A percentile compares a stretch with the other conserved stretches of the same genome.
phyloP scores from a whole-genome alignment of 495 filamentous ascomycete genomes.

The Lasiosphaeria miniovina region DNA sequence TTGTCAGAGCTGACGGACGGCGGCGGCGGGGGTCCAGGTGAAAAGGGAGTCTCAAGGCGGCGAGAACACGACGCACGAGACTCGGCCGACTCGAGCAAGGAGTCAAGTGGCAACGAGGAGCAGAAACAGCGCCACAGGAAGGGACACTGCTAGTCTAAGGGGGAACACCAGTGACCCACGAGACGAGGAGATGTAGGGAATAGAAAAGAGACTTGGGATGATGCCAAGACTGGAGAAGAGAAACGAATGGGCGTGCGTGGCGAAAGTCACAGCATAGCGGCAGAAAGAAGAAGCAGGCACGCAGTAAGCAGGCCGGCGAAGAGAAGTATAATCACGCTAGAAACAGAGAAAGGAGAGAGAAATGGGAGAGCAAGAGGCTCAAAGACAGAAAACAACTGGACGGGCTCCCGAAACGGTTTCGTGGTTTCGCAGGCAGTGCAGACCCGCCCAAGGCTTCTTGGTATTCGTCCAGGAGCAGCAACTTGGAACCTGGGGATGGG shows the following conservation, averaged over 20 bases:
- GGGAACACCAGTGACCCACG: neutral
- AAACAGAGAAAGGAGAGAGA: neutral
- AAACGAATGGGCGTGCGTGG: slow-evolving; percentile 10
- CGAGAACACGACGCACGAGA: no score
- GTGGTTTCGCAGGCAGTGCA: neutral
- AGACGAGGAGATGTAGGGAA: slow-evolving; percentile 3
- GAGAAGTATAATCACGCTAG: neutral
- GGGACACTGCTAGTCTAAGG: slow-evolving; percentile 9
- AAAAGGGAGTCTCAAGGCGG: no score
- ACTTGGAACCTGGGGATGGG: no score
- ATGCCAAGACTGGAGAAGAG: slow-evolving; percentile 9
- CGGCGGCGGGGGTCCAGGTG: neutral
- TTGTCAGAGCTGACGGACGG: neutral
- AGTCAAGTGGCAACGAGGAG: slow-evolving; percentile 8
- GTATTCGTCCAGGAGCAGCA: no score
- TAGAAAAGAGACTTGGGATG: slow-evolving; percentile 8
- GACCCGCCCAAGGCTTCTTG: neutral
- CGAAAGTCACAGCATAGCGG: slow-evolving; percentile 8
- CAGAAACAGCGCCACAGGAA: slow-evolving; percentile 8
- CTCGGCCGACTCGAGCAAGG: neutral
- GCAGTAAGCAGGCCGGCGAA: neutral
- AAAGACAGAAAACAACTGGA: neutral
- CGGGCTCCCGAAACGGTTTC: neutral
- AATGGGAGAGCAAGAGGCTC: neutral
- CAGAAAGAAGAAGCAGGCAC: neutral